phyloP scores from a whole-genome alignment of 176 grass and related monocot genomes.

The Bothriochloa decipiens region DNA sequence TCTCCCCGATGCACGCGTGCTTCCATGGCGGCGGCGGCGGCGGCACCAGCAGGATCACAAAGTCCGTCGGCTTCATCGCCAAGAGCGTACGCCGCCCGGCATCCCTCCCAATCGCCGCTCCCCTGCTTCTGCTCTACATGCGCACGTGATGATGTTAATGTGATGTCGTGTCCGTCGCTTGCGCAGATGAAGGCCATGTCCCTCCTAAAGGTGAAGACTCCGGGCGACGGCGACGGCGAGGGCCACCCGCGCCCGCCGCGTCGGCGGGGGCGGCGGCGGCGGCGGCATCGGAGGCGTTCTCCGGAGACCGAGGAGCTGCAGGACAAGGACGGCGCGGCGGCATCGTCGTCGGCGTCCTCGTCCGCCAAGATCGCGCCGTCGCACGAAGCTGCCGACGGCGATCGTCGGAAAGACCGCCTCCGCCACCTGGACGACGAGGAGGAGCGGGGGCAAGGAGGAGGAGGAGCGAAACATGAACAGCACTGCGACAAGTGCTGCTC shows the following conservation, averaged over 20 bases:
- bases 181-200: slow-evolving; percentile 59
- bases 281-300: background rate
- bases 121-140: background rate
- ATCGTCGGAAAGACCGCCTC: background rate
- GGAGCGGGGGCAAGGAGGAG: slow-evolving; percentile 10
- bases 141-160: background rate
- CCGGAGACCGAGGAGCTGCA: slow-evolving; percentile 29
- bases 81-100: slow-evolving; percentile 36
- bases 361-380: slow-evolving; percentile 57
- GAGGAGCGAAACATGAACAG: background rate
- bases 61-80: slow-evolving; percentile 44
- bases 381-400: slow-evolving; percentile 13
- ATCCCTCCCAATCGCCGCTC: background rate
- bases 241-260: background rate
- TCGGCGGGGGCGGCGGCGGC: background rate
- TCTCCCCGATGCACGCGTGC: slow-evolving; percentile 51
- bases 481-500: slow-evolving; percentile 48
- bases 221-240: slow-evolving; percentile 16
- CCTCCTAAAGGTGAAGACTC: slow-evolving; percentile 40
- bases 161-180: background rate
- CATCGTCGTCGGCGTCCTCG: slow-evolving; percentile 41
- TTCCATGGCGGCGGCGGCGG: slow-evolving; percentile 45
- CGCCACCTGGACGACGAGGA: background rate
- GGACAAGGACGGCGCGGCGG: slow-evolving; percentile 19
- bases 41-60: slow-evolving; percentile 2